These are phyloP conservation scores for Neurospora sublineolata DNA, from an alignment of 495 filamentous ascomycete genomes.

Conservation along the genomic window DNA sequence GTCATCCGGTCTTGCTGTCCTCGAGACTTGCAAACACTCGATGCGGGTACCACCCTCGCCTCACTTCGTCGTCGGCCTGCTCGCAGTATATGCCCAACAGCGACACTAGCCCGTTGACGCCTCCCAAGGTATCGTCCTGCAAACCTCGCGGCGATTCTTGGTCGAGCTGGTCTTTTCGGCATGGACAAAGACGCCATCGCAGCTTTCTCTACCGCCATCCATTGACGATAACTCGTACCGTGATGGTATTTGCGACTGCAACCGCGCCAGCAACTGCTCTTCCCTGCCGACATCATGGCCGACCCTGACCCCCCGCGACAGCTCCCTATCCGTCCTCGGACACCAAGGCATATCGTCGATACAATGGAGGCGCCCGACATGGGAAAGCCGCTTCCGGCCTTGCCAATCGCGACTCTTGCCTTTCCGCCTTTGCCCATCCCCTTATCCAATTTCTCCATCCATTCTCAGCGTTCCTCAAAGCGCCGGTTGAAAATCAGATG, in stretches of 20 bases:
- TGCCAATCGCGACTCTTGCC: neutral
- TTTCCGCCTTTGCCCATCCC: conserved; percentile 1
- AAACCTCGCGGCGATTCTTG: neutral
- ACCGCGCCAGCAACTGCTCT: neutral
- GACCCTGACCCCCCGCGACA: neutral
- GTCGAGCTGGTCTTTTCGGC: neutral
- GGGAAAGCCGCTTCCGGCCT: neutral
- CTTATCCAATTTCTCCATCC: conserved; percentile 5
- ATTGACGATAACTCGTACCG: neutral
- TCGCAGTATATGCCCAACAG: neutral
- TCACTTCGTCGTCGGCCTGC: neutral
- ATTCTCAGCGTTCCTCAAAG: neutral
- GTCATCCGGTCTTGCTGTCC: neutral
- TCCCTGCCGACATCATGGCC: neutral
- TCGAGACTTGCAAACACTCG: neutral
- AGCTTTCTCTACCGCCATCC: neutral
- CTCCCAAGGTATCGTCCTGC: neutral
- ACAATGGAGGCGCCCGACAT: neutral
- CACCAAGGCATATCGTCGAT: neutral
- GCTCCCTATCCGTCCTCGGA: neutral
- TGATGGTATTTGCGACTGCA: neutral
- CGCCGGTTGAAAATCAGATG: conserved; percentile 30
- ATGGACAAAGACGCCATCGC: neutral
- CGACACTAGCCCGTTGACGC: neutral
- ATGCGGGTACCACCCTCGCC: neutral